Base-by-base conservation (phyloP, 352 stramenopile species). In the Pythium pectinolyticum region DNA sequence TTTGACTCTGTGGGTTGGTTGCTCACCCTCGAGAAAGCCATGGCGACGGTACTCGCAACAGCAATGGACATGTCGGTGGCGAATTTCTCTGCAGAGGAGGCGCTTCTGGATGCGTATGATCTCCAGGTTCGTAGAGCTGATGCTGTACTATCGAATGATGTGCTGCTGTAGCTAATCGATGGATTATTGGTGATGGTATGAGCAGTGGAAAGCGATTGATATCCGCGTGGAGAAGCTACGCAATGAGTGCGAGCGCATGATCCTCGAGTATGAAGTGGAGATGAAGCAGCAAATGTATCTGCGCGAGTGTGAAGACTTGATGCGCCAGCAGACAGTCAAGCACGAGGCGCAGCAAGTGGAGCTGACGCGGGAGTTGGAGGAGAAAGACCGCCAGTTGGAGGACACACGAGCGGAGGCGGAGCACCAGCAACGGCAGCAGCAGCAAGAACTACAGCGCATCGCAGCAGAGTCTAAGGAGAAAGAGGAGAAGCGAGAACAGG, bases 161-260 rank as follows among this genome's bases (percentile, higher is more conserved):
- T 41, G 14, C n/a, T 2, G n/a, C 28, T n/a, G 1, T 31, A 15
- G 48, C 45, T 47, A 30, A 63, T 37, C 9, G 28, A 15, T n/a
- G 2, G 7, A 2, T 8, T 34, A 32, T 54, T 56, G 5, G 20
- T 34, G 40, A 1, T 24, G n/a, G 5, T 22, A 39, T 43, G 32
- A 1, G 11, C 52, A 90, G 82, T 91, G 82, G 82, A 66, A 85
- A 34, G 53, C 73, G 22, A 82, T 91, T 24, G 80, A 91, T 25
- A 72, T 91, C 11, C 72, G 73, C 20, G 46, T 67, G 15, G 68
- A 88, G 57, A 72, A 82, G 57, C 66, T 91, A 28, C 74, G 62
- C 11, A 89, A 89, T 66, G 75, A 74, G 37, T 87, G 73, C 62
- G 68, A 80, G 54, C 78, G 83, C 34, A 61, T 86, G 34, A 59